phyloP scores from a whole-genome alignment of 257 asterid genomes.

The Solanum medicagineum region DNA sequence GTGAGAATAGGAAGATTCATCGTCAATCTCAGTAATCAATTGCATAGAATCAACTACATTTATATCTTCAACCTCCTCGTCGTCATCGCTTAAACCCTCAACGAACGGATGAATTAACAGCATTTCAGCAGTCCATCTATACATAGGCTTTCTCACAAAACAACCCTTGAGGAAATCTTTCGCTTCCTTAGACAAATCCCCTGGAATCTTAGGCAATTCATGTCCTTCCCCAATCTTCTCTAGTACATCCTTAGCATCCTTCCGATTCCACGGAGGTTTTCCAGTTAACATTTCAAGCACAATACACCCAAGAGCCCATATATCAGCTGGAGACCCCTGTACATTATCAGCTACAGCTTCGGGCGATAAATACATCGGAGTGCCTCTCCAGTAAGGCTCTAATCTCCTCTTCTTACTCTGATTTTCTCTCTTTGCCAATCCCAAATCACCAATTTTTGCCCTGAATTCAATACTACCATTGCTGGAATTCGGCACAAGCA shows the following conservation, averaged over 20 bases:
- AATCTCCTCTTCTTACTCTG: constrained; percentile 62
- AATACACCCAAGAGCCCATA: constrained; percentile 85
- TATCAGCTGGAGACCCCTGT: constrained; percentile 58
- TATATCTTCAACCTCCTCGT: constrained; percentile 41
- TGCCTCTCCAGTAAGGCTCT: constrained; percentile 71
- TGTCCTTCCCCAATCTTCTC: constrained; percentile 33
- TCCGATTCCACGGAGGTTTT: constrained; percentile 41
- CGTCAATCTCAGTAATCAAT: constrained; percentile 35
- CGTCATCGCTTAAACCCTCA: constrained; percentile 29
- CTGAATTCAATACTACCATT: constrained; percentile 10
- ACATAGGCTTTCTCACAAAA: constrained; percentile 56
- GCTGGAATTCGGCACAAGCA: constrained; percentile 26
- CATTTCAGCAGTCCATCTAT: constrained; percentile 76
- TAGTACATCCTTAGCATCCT: constrained; percentile 34
- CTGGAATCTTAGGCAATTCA: constrained; percentile 39
- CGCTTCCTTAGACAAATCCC: constrained; percentile 46
- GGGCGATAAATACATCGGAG: constrained; percentile 66
- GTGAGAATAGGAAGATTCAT: constrained; percentile 16
- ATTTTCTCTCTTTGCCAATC: constrained; percentile 55
- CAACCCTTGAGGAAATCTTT: constrained; percentile 64
- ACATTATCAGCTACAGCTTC: constrained; percentile 55
- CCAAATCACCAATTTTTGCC: constrained; percentile 82
- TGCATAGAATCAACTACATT: constrained; percentile 32
- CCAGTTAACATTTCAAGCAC: constrained; percentile 85
- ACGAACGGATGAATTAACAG: constrained; percentile 52